phyloP scores from a whole-genome alignment of 805 yeast species.

The Metschnikowia vanudenii region DNA sequence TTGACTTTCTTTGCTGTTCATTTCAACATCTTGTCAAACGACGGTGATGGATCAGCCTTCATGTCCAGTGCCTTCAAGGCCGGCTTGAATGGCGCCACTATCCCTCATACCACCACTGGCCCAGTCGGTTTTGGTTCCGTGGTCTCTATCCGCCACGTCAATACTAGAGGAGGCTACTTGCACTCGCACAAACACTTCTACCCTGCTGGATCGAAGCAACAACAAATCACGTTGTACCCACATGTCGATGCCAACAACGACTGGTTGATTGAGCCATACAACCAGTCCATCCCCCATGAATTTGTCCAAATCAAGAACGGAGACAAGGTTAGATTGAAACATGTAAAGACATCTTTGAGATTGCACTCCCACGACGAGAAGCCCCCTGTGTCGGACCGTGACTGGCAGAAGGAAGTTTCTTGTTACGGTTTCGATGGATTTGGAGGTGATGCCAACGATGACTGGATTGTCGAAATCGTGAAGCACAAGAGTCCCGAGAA shows the following conservation, averaged over 20 bases:
- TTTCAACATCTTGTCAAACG: constrained; percentile 53
- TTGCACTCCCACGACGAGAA: constrained; percentile 82
- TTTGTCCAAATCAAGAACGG: constrained; percentile 68
- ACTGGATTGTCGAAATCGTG: constrained; percentile 73
- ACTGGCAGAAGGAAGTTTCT: constrained; percentile 83
- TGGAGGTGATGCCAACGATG: constrained; percentile 82
- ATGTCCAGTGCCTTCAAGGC: constrained; percentile 72
- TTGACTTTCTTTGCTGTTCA: constrained; percentile 61
- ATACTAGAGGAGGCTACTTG: constrained; percentile 75
- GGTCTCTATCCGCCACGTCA: constrained; percentile 64
- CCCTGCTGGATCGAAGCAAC: constrained; percentile 81
- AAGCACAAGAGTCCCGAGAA: constrained; percentile 46
- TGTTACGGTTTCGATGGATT: constrained; percentile 76
- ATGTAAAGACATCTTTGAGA: constrained; percentile 57
- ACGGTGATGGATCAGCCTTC: constrained; percentile 72
- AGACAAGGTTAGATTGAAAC: constrained; percentile 67
- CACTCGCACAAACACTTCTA: constrained; percentile 75
- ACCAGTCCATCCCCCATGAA: constrained; percentile 54
- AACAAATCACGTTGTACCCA: constrained; percentile 78
- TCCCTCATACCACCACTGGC: constrained; percentile 58
- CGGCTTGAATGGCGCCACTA: constrained; percentile 54
- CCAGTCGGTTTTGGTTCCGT: constrained; percentile 73
- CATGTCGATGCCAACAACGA: constrained; percentile 73
- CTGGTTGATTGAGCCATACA: constrained; percentile 69
- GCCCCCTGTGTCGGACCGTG: constrained; percentile 71